These are phyloP conservation scores for Tulasnella sp. DNA, from an alignment of 768 basidiomycete genomes.

Conservation along the genomic window DNA sequence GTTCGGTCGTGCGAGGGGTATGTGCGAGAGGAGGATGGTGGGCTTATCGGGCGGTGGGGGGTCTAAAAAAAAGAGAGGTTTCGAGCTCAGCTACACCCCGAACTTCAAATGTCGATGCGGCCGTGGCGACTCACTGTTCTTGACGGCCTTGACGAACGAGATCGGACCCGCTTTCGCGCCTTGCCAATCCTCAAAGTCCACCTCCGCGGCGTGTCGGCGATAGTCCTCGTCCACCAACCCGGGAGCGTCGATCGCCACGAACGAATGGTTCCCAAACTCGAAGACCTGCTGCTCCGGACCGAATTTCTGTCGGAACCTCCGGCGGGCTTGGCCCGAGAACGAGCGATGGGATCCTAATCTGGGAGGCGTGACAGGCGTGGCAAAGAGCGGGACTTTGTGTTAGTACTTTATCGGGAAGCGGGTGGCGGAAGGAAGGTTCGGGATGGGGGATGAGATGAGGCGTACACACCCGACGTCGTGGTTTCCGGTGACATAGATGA, in stretches of 20 bases:
- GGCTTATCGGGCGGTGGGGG: conserved; percentile 30
- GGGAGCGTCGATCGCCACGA: conserved; percentile 63
- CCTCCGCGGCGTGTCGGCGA: conserved; percentile 32
- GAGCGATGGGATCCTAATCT: conserved; percentile 38
- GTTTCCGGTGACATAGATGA: conserved; percentile 77
- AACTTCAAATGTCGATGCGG: background rate
- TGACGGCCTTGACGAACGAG: conserved; percentile 25
- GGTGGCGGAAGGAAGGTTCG: background rate
- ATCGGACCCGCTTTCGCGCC: conserved; percentile 26
- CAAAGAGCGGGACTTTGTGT: background rate
- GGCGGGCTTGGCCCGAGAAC: conserved; percentile 37
- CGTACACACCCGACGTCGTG: conserved; percentile 66
- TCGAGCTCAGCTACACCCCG: background rate
- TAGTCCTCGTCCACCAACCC: conserved; percentile 64
- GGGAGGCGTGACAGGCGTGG: conserved; percentile 19
- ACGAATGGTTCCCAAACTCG: conserved; percentile 55
- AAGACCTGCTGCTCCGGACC: conserved; percentile 51
- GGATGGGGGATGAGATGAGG: background rate
- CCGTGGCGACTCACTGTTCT: background rate
- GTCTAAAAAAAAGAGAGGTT: conserved; percentile 24
- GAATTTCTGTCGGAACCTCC: conserved; percentile 64
- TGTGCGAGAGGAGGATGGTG: conserved; percentile 70
- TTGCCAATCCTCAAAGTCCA: conserved; percentile 33
- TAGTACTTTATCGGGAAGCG: background rate
- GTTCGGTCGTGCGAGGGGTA: conserved; percentile 71